Conservation (phyloP, 306 rosid species). For the Begonia peltatifolia region DNA sequence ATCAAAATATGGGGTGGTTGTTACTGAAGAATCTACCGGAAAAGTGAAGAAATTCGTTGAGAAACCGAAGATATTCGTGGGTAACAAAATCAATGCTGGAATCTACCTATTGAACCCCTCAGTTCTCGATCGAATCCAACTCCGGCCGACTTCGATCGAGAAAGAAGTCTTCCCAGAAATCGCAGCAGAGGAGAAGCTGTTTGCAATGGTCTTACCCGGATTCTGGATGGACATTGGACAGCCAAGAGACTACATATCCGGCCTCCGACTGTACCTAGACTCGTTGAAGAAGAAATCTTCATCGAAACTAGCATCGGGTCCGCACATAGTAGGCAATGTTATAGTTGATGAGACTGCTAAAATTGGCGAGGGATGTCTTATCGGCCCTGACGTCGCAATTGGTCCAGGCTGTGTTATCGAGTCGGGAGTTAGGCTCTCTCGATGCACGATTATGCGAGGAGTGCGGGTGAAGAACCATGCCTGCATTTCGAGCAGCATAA, state of each 20-base stretch:
- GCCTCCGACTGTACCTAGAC: slow-evolving; percentile 69
- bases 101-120: slow-evolving; percentile 78
- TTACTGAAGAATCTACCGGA: slow-evolving; percentile 78
- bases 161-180: slow-evolving; percentile 91
- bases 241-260: slow-evolving; percentile 85
- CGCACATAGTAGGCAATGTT: slow-evolving; percentile 82
- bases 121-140: slow-evolving; percentile 73
- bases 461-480: slow-evolving; percentile 72
- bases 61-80: slow-evolving; percentile 90
- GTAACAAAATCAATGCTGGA: slow-evolving; percentile 99
- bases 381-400: slow-evolving; percentile 96
- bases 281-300: slow-evolving; percentile 68
- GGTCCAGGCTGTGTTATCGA: slow-evolving; percentile 91
- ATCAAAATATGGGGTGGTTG: slow-evolving; percentile 94
- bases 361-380: slow-evolving; percentile 92
- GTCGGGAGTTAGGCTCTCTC: slow-evolving; percentile 87
- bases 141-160: slow-evolving; percentile 95
- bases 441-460: slow-evolving; percentile 90
- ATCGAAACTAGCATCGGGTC: slow-evolving; percentile 55
- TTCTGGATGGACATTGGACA: slow-evolving; percentile 99
- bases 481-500: slow-evolving; percentile 84
- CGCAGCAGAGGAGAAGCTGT: slow-evolving; percentile 69
- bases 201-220: slow-evolving; percentile 96
- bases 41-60: slow-evolving; percentile 88
- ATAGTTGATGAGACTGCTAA: slow-evolving; percentile 81